Evolutionary conservation across 139 green algal species (phyloP).

Genomic region (Pycnococcus provasolii): DNA sequence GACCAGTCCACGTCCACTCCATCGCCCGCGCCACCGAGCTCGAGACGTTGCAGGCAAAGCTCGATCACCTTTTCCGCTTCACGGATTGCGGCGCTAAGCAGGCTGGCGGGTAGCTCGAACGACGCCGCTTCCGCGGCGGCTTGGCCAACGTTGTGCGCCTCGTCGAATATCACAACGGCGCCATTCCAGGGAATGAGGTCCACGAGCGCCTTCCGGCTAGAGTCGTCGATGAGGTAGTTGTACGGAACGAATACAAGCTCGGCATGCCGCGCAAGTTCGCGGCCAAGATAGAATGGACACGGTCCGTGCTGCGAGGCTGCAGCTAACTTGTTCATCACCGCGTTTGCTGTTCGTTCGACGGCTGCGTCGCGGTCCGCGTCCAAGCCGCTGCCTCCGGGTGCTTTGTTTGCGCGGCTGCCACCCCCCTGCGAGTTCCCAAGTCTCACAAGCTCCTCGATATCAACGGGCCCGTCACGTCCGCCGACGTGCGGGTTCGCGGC

Average conservation of each 20-base stretch:
- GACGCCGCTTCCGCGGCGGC: conserved; percentile 53
- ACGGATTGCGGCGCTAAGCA: conserved; percentile 6
- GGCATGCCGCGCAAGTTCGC: conserved; percentile 45
- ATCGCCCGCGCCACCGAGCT: too few species aligned
- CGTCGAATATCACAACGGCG: conserved; percentile 84
- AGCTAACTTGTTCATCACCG: not conserved
- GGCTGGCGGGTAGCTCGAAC: conserved; percentile 53
- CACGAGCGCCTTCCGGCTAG: conserved; percentile 41
- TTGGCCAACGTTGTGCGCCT: conserved; percentile 86
- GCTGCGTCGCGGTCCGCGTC: not conserved
- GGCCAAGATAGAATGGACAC: conserved; percentile 71
- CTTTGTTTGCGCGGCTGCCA: too few species aligned
- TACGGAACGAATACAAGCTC: conserved; percentile 94
- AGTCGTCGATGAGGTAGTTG: conserved; percentile 67
- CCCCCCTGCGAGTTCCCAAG: conserved; percentile 34
- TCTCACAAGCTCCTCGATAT: conserved; percentile 84
- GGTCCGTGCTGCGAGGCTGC: not conserved
- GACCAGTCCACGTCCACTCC: too few species aligned
- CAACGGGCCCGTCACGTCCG: conserved; percentile 21
- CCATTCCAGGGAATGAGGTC: conserved; percentile 39
- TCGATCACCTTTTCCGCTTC: conserved; percentile 7
- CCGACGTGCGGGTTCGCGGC: not conserved
- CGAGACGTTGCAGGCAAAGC: not conserved
- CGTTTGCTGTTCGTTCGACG: not conserved
- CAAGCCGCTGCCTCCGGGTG: conserved; percentile 4